Conservation (phyloP, 306 rosid genomes). For the Notholithocarpus densiflorus region DNA sequence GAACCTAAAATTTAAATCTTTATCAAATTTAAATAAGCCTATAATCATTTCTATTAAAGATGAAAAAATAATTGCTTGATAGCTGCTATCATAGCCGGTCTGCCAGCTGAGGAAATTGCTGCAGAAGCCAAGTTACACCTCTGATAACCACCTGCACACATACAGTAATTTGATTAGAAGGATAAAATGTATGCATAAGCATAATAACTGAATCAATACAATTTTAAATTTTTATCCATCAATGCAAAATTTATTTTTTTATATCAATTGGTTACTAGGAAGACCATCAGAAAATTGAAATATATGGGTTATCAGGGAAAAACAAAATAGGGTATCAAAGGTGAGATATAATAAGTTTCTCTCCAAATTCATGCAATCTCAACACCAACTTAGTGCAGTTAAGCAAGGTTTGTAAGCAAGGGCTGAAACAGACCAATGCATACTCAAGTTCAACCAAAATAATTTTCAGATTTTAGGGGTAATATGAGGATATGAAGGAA, state of each 20-base stretch:
- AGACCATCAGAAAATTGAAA: background rate
- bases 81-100: slow-evolving; percentile 34
- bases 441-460: background rate
- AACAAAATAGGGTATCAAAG: background rate
- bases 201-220: background rate
- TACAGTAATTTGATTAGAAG: background rate
- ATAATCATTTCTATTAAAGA: background rate
- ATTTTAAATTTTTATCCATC: background rate
- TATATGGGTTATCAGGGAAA: background rate
- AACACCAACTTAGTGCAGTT: background rate
- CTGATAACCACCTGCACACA: slow-evolving; percentile 53
- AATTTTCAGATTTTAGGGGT: too few relatives aligned
- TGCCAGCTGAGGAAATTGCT: slow-evolving; percentile 67
- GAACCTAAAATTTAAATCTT: background rate
- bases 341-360: background rate
- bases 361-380: background rate
- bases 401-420: too few relatives aligned
- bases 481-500: too few relatives aligned
- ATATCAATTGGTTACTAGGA: background rate
- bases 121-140: slow-evolving; percentile 81
- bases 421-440: background rate
- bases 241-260: background rate
- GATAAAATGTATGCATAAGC: background rate
- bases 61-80: background rate
- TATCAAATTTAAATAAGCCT: background rate